phyloP scores from a whole-genome alignment of 1,284 basidiomycete genomes.

The Gomphus sp. region DNA sequence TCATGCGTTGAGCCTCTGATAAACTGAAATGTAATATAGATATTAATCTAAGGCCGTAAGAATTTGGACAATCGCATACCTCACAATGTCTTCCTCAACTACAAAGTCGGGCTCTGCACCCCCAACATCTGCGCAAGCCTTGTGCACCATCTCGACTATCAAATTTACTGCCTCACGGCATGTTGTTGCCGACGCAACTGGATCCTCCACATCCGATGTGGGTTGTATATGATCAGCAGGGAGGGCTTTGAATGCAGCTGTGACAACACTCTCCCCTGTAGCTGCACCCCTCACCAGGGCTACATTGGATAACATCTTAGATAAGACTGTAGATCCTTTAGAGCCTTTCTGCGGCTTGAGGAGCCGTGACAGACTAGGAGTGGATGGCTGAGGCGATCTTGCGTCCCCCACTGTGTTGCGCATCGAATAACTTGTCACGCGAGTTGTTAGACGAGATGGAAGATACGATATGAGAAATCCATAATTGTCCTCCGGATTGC shows the following conservation, averaged over 20 bases:
- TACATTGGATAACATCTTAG: slow-evolving; percentile 25
- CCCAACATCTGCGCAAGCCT: slow-evolving; percentile 61
- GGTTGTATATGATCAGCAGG: slow-evolving; percentile 51
- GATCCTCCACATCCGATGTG: slow-evolving; percentile 46
- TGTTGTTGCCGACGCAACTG: slow-evolving; percentile 48
- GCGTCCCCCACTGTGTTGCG: slow-evolving; percentile 47
- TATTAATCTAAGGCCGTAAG: neutral
- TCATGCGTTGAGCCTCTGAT: slow-evolving; percentile 72
- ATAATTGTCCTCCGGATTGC: slow-evolving; percentile 78
- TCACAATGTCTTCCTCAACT: slow-evolving; percentile 66
- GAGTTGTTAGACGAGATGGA: slow-evolving; percentile 54
- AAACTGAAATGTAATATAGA: slow-evolving; percentile 36
- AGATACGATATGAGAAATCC: slow-evolving; percentile 78
- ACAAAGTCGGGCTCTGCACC: slow-evolving; percentile 41
- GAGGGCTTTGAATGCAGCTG: slow-evolving; percentile 66
- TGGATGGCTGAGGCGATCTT: neutral
- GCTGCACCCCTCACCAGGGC: slow-evolving; percentile 24
- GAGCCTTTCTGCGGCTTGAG: neutral
- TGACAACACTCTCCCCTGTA: slow-evolving; percentile 12
- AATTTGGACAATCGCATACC: slow-evolving; percentile 36
- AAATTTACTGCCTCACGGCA: slow-evolving; percentile 71
- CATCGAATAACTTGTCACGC: slow-evolving; percentile 77
- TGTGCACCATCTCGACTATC: slow-evolving; percentile 61
- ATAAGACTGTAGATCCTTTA: slow-evolving; percentile 14
- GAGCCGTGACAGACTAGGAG: neutral